Evolutionary conservation across 306 rosid genomes (phyloP).

Genomic region (Trichosanthes truncata): DNA sequence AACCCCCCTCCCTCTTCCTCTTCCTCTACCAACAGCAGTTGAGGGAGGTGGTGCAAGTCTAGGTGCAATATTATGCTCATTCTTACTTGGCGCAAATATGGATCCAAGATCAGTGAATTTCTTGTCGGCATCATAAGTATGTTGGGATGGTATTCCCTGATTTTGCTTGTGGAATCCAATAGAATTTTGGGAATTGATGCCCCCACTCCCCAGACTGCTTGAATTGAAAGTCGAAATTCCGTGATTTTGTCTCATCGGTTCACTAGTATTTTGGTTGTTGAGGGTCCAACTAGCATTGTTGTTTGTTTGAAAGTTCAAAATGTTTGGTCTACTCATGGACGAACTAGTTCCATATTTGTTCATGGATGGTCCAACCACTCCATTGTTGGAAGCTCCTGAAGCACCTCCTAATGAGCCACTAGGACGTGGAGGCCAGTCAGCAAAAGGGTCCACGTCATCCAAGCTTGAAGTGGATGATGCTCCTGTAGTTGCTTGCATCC

Average conservation of each 20-base stretch:
- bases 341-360: conserved; percentile 40
- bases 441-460: conserved; percentile 69
- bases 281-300: conserved; percentile 42
- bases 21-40: conserved; percentile 72
- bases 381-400: conserved; percentile 47
- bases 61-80: conserved; percentile 46
- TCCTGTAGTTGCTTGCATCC: conserved; percentile 39
- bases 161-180: conserved; percentile 50
- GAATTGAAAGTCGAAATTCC: conserved; percentile 29
- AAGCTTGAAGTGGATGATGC: conserved; percentile 48
- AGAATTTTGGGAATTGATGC: conserved; percentile 35
- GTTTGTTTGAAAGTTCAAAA: conserved; percentile 36
- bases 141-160: conserved; percentile 34
- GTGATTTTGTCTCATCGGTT: conserved; percentile 31
- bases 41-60: conserved; percentile 93
- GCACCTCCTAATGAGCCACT: conserved; percentile 45
- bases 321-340: conserved; percentile 37
- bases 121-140: conserved; percentile 27
- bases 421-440: conserved; percentile 88
- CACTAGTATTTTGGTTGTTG: conserved; percentile 31
- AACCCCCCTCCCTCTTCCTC: conserved; percentile 77
- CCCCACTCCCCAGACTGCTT: conserved; percentile 31
- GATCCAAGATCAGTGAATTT: conserved; percentile 64
- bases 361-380: conserved; percentile 28
- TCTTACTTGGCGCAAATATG: conserved; percentile 67